A percentile compares a stretch with the other conserved stretches of the same genome.
Evolutionary conservation across 2,329 filamentous ascomycete genomes (phyloP).

Genomic region (Aureobasidium sp.): DNA sequence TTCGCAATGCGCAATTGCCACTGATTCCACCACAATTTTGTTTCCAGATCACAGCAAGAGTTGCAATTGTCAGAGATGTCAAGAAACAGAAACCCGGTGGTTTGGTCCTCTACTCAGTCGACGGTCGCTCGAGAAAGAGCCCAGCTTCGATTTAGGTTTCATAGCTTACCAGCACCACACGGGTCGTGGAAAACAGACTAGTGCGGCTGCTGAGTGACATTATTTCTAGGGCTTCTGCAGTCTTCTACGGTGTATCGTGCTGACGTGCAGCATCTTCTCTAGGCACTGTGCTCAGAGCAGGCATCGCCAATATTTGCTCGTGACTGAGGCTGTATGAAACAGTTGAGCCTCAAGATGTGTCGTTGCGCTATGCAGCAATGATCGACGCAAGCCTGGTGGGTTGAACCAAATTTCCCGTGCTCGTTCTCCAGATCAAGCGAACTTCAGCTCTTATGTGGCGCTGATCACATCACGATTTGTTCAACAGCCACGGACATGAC

Average conservation of each 20-base stretch:
- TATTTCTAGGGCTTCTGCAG: background rate
- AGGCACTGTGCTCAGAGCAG: background rate
- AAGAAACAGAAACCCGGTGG: background rate
- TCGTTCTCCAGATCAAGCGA: background rate
- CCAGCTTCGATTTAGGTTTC: background rate
- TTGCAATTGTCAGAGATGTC: background rate
- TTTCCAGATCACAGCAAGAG: background rate
- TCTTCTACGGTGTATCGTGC: constrained; percentile 3
- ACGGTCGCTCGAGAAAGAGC: background rate
- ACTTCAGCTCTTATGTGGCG: background rate
- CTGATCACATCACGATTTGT: background rate
- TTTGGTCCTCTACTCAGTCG: background rate
- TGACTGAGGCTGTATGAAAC: background rate
- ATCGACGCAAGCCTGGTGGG: constrained; percentile 3
- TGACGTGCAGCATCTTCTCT: background rate
- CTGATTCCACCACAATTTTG: background rate
- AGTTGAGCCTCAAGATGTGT: constrained; percentile 6
- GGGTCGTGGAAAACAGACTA: background rate
- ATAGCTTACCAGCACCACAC: constrained; percentile 12
- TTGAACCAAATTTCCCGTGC: background rate
- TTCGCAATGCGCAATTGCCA: background rate
- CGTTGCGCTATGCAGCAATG: background rate
- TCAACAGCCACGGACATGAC: background rate
- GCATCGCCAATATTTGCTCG: background rate
- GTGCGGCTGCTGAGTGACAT: background rate